Conservation (phyloP, 306 rosid species). For the Dryas drummondii region DNA sequence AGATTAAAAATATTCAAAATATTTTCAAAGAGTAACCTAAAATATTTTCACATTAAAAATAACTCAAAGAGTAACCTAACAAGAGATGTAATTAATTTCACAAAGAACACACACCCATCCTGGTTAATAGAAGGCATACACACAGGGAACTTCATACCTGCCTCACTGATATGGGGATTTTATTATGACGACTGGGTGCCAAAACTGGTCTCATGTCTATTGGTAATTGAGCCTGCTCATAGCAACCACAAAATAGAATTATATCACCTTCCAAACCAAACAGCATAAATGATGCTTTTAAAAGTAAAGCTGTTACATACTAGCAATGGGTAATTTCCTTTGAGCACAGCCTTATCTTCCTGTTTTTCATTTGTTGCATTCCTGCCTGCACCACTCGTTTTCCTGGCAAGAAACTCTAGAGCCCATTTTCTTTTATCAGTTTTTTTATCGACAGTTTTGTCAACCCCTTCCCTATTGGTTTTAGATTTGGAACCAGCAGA, state of each 20-base stretch:
- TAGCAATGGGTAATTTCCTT: slow-evolving; percentile 83
- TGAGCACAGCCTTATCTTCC: slow-evolving; percentile 55
- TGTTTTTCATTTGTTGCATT: slow-evolving; percentile 45
- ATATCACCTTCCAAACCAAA: slow-evolving; percentile 23
- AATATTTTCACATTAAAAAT: neutral
- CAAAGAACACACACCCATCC: neutral
- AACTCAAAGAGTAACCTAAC: neutral
- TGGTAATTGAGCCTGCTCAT: slow-evolving; percentile 85
- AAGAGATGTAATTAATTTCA: neutral
- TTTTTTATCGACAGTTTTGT: slow-evolving; percentile 48
- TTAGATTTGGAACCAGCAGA: slow-evolving; percentile 47
- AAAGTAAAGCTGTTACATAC: slow-evolving; percentile 49
- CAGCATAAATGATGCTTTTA: slow-evolving; percentile 19
- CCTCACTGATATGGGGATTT: slow-evolving; percentile 78
- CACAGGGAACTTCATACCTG: slow-evolving; percentile 61
- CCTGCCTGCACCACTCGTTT: slow-evolving; percentile 54
- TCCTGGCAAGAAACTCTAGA: slow-evolving; percentile 83
- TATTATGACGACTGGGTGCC: slow-evolving; percentile 69
- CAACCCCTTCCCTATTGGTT: slow-evolving; percentile 38
- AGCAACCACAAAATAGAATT: slow-evolving; percentile 39
- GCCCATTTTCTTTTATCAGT: slow-evolving; percentile 96
- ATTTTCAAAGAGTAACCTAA: too few species aligned
- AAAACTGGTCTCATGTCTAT: slow-evolving; percentile 80
- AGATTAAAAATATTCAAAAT: too few species aligned
- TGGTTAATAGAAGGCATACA: neutral